Evolutionary conservation across 2,329 filamentous ascomycete genomes (phyloP).

Genomic region (Geosmithia flava): DNA sequence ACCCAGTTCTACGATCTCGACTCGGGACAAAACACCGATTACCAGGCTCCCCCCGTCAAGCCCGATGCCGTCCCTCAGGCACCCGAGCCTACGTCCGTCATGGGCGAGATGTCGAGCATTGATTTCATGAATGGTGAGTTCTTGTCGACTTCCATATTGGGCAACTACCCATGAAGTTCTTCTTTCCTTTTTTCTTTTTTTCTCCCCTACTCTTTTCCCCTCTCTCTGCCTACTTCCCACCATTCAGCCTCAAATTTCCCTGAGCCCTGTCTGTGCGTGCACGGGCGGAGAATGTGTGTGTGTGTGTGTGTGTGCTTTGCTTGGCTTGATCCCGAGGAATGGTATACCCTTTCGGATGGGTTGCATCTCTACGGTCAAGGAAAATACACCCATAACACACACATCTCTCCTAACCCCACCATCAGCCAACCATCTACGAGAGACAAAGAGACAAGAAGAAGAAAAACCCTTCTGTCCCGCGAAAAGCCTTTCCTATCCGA

Average conservation of each 20-base stretch:
- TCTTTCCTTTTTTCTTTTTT: conserved; percentile 1
- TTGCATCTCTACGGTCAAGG: too few species aligned
- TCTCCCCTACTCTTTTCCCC: conserved; percentile 1
- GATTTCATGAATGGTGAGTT: conserved; percentile 40
- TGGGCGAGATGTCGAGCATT: conserved; percentile 31
- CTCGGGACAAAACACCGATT: conserved; percentile 45
- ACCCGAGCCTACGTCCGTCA: conserved; percentile 26
- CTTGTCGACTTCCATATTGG: conserved; percentile 2
- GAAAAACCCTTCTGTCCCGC: not conserved
- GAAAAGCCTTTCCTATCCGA: conserved; percentile 1
- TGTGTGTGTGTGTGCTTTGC: too few species aligned
- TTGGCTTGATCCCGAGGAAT: too few species aligned
- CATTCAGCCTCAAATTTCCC: too few species aligned
- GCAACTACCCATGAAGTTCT: not conserved
- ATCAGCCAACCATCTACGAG: not conserved
- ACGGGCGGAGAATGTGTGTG: too few species aligned
- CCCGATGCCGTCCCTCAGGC: conserved; percentile 15
- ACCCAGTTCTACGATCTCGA: conserved; percentile 75
- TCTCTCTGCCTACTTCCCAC: too few species aligned
- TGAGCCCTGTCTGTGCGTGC: too few species aligned
- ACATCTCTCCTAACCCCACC: not conserved
- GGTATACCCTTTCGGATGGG: too few species aligned
- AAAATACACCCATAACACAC: too few species aligned
- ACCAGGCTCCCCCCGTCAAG: conserved; percentile 37
- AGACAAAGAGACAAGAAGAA: not conserved